Conservation (phyloP, 768 basidiomycete genomes). For the Hypsizygus marmoreus region DNA sequence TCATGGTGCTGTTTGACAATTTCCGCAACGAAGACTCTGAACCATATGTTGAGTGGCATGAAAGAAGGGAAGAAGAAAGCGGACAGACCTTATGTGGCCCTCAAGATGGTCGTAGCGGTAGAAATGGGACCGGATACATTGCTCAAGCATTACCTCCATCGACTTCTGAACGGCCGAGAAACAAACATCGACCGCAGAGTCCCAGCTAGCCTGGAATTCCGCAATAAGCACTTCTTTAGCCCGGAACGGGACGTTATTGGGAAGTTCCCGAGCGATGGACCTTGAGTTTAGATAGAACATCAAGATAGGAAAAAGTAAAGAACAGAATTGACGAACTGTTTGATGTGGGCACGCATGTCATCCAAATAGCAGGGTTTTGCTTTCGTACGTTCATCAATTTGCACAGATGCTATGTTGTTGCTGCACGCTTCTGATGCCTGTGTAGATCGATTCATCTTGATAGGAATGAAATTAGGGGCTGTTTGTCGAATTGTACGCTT, state of each 20-base stretch:
- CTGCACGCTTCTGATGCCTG: not conserved
- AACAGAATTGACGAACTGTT: constrained; percentile 24
- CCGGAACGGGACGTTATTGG: constrained; percentile 38
- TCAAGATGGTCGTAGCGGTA: constrained; percentile 39
- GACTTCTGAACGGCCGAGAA: constrained; percentile 24
- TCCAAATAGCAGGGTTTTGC: constrained; percentile 27
- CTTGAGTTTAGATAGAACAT: constrained; percentile 18
- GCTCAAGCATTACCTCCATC: constrained; percentile 30
- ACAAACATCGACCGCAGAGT: constrained; percentile 20
- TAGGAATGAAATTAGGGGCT: constrained; percentile 38
- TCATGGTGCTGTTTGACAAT: constrained; percentile 21
- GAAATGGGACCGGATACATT: constrained; percentile 37
- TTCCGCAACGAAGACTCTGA: constrained; percentile 21
- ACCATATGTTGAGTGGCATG: not conserved
- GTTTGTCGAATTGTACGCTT: constrained; percentile 33
- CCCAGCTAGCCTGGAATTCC: constrained; percentile 33
- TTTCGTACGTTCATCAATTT: constrained; percentile 16
- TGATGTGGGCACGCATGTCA: constrained; percentile 34
- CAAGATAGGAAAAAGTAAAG: not conserved
- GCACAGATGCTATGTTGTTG: constrained; percentile 12
- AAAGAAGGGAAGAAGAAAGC: not conserved
- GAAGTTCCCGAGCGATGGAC: constrained; percentile 38
- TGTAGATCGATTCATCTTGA: not conserved
- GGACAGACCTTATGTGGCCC: constrained; percentile 34
- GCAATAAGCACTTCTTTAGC: constrained; percentile 36